Conservation (phyloP, 2,329 filamentous ascomycete species). For the Aspergillus novofumigatus region DNA sequence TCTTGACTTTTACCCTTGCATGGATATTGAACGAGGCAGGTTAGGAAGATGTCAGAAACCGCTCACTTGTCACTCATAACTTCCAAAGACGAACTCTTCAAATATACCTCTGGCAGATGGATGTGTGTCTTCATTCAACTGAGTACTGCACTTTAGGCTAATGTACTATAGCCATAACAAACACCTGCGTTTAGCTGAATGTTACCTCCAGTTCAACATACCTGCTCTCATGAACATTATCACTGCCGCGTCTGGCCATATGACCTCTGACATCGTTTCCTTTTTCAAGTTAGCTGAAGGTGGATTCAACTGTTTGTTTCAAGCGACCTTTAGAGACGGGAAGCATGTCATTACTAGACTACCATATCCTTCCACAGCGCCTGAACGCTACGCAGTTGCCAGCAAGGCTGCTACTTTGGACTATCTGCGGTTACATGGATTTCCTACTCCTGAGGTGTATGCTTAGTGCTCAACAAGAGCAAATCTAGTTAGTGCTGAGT, state of each 20-base stretch:
- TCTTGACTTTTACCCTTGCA: neutral
- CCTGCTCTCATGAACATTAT: constrained; percentile 13
- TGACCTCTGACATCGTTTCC: constrained; percentile 10
- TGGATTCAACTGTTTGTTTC: constrained; percentile 33
- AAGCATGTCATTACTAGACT: constrained; percentile 27
- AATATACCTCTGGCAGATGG: constrained; percentile 21
- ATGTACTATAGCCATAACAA: constrained; percentile 15
- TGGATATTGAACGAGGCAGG: neutral
- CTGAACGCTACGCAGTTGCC: constrained; percentile 3
- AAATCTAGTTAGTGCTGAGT: constrained; percentile 8
- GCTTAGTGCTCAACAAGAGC: constrained; percentile 1
- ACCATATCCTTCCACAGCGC: constrained; percentile 28
- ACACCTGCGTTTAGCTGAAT: constrained; percentile 12
- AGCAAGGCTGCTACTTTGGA: constrained; percentile 10
- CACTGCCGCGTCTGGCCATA: constrained; percentile 7
- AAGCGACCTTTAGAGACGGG: constrained; percentile 25
- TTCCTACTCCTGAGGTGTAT: constrained; percentile 8
- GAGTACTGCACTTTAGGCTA: neutral
- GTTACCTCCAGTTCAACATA: constrained; percentile 17
- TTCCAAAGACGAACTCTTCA: constrained; percentile 10
- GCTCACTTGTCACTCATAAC: neutral
- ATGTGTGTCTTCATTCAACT: constrained; percentile 12
- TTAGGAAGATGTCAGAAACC: neutral
- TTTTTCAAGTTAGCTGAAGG: constrained; percentile 34
- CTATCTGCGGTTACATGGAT: constrained; percentile 7